Base-by-base conservation (phyloP, 1,284 basidiomycete species). In the Fomitopsis schrenkii region DNA sequence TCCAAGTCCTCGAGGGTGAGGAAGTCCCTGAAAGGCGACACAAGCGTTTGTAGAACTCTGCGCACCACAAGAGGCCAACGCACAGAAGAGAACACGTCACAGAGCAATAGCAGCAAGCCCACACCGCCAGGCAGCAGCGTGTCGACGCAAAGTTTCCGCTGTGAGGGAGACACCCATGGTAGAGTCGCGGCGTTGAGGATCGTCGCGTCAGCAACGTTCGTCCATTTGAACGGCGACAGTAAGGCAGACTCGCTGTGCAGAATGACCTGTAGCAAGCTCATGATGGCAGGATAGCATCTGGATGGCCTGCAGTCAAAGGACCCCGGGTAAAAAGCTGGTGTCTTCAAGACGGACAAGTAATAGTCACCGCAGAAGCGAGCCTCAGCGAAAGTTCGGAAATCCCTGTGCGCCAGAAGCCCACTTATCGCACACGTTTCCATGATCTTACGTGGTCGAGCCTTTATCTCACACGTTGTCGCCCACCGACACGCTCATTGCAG, bases 11-110 rank as follows among this genome's bases (percentile, higher is more conserved):
- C 77, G 5, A 81, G 68, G 8, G 75, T 74, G 59, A 87, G 68
- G 66, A 87, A 87, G 70, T 82, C 80, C 22, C 71, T 71, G 67
- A 86, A 84, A 1, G 84, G 84, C 38, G 75, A 71, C 44, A 71
- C 70, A 44, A 82, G 55, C n/a, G 58, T 64, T 46, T 60, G 66
- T 62, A 74, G 73, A 50, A 68, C 35, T 33, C 60, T 65, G 54
- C 65, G 68, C 38, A 40, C 38, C 14, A 40, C 38, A 40, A 3
- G 12, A 80, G 30, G 19, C 63, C 40, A 60, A 71, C 74, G 30
- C 77, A 75, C 57, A 9, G 68, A 58, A 28, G 67, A 64, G 14
- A 73, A 41, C 12, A 76, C 30, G 62, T 79, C 77, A 62, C 67
- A 60, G 15, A 72, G 38, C 58, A 80, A 48, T 5, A 71, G 68